Evolutionary conservation across 2,329 filamentous ascomycete genomes (phyloP).

Genomic region (Colletotrichum caudatum): DNA sequence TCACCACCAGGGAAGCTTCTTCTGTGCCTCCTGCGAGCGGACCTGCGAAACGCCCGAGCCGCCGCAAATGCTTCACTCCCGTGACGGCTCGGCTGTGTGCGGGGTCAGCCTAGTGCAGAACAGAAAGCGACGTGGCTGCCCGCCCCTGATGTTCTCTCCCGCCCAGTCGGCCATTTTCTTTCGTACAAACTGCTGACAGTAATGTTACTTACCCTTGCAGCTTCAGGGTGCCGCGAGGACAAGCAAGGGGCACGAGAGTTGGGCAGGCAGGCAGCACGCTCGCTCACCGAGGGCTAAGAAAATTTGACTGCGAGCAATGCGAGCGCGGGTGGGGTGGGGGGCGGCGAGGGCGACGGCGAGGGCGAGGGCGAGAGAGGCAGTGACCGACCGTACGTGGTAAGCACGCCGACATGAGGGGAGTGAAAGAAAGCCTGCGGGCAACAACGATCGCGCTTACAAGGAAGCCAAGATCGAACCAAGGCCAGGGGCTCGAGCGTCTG

Average conservation of each 20-base stretch:
- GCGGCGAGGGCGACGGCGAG: slow-evolving; percentile 7
- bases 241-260: slow-evolving; percentile 21
- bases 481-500: slow-evolving; percentile 21
- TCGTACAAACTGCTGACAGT: slow-evolving; percentile 25
- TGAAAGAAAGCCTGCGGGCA: slow-evolving; percentile 21
- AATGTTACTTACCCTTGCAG: slow-evolving; percentile 31
- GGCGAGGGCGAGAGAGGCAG: slow-evolving; percentile 10
- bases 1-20: background rate
- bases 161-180: slow-evolving; percentile 39
- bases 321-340: slow-evolving; percentile 26
- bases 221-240: slow-evolving; percentile 3
- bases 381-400: slow-evolving; percentile 15
- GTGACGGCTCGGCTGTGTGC: slow-evolving; percentile 22
- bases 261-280: background rate
- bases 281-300: slow-evolving; percentile 8
- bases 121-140: slow-evolving; percentile 12
- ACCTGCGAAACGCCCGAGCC: slow-evolving; percentile 12
- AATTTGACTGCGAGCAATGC: slow-evolving; percentile 6
- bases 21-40: slow-evolving; percentile 10
- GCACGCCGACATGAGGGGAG: slow-evolving; percentile 1
- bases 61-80: slow-evolving; percentile 17
- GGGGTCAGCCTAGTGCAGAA: slow-evolving; percentile 4
- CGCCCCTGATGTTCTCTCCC: slow-evolving; percentile 11
- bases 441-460: slow-evolving; percentile 33
- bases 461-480: slow-evolving; percentile 31